Evolutionary conservation across 805 yeast genomes (phyloP).

Genomic region (Pichia ethanolica): DNA sequence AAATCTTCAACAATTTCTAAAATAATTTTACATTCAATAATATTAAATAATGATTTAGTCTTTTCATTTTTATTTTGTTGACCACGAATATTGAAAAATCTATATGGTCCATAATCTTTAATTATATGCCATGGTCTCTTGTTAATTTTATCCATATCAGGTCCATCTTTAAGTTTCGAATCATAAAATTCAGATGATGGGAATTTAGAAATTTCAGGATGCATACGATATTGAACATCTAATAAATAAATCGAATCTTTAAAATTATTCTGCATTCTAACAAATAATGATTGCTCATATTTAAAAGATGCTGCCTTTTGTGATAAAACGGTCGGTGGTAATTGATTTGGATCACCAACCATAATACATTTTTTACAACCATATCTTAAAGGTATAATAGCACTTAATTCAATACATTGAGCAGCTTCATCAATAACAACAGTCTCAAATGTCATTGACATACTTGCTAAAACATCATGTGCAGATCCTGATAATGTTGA

Average conservation of each 20-base stretch:
- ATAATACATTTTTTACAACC: conserved; percentile 86
- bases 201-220: conserved; percentile 80
- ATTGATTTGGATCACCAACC: conserved; percentile 98
- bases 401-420: conserved; percentile 89
- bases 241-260: conserved; percentile 59
- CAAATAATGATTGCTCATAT: conserved; percentile 90
- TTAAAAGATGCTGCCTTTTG: conserved; percentile 72
- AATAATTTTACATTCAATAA: conserved; percentile 65
- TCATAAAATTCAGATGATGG: conserved; percentile 82
- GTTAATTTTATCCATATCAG: conserved; percentile 54
- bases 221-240: conserved; percentile 96
- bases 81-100: conserved; percentile 65
- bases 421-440: conserved; percentile 97
- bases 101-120: conserved; percentile 60
- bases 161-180: conserved; percentile 70
- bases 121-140: conserved; percentile 67
- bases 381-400: conserved; percentile 84
- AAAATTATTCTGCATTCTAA: conserved; percentile 74
- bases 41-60: conserved; percentile 67
- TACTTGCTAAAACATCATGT: conserved; percentile 69
- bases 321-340: conserved; percentile 94
- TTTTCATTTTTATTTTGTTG: conserved; percentile 55
- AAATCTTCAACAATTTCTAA: conserved; percentile 56
- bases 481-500: conserved; percentile 93
- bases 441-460: conserved; percentile 76